Evolutionary conservation across 1,284 basidiomycete species (phyloP), one percentile per base, ranked within the genome.

Genomic region (Heterobasidion occidentale): DNA sequence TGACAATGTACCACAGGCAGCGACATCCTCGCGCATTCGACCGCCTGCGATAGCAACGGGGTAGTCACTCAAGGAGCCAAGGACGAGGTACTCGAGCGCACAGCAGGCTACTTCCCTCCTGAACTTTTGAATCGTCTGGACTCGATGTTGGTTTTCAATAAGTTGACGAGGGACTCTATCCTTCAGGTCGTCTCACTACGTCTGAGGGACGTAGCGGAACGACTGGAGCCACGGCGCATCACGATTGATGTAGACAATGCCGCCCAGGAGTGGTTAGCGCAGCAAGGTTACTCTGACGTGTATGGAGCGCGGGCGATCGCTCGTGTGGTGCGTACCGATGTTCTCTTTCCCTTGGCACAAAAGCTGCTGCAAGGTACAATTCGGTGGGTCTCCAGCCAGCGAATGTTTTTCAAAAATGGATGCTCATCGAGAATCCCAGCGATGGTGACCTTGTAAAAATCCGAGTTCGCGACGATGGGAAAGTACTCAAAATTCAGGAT

Each of bases 71-170:
- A 76, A 1, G 72, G 76, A 52, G 86, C 92, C 12, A 81, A 79
- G 54, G 68, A 78, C 5, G 77, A 84, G 59, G 92, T 98, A n/a
- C 73, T 95, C 20, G 79, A 82, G 57, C 79, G 88, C 36, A 90
- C 92, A 0, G 74, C 82, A 5, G 81, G 84, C 58, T 85, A 86
- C 70, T 96, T 95, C 78, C 86, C 92, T 15, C 94, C 94, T 0
- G 94, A 98, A 70, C 78, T 98, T 1, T 78, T 94, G 57, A 95
- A 96, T 69, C 86, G 93, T 11, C 79, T 96, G 54, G 93, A 96
- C 68, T 86, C 91, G 11, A 88, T 90, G 68, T 75, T 90, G 27
- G 88, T 95, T 14, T 96, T 97, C 77, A 94, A 95, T 76, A 93
- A 92, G 65, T 83, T 95, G 11, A 86, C 90, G 2, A 79, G 78